A percentile compares a stretch with the other conserved stretches of the same genome.
phyloP scores from a whole-genome alignment of 1,284 basidiomycete species.

The Naganishia liquefaciens region DNA sequence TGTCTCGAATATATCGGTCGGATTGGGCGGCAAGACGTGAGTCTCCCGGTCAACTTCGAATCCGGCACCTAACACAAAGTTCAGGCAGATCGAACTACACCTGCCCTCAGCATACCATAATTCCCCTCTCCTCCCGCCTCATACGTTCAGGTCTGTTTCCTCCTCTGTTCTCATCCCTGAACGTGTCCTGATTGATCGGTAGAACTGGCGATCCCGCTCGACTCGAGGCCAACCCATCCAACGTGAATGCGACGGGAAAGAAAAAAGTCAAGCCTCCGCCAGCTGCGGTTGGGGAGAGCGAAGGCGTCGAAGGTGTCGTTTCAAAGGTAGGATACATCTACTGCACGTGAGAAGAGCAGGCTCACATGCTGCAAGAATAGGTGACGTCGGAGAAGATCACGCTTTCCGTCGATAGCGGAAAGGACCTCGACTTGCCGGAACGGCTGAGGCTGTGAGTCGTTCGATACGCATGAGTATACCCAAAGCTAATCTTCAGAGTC shows the following conservation, averaged over 20 bases:
- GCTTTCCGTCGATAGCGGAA: slow-evolving; percentile 67
- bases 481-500: not conserved
- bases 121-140: slow-evolving; percentile 72
- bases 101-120: slow-evolving; percentile 77
- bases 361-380: not conserved
- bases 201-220: slow-evolving; percentile 78
- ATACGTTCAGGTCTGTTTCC: slow-evolving; percentile 68
- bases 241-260: slow-evolving; percentile 59
- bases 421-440: slow-evolving; percentile 77
- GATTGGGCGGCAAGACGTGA: slow-evolving; percentile 87
- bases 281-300: not conserved
- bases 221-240: slow-evolving; percentile 62
- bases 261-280: slow-evolving; percentile 43
- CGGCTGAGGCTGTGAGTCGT: slow-evolving; percentile 64
- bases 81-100: slow-evolving; percentile 80
- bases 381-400: slow-evolving; percentile 63
- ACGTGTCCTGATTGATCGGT: slow-evolving; percentile 24
- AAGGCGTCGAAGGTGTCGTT: slow-evolving; percentile 69
- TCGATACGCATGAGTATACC: not conserved
- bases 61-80: slow-evolving; percentile 21
- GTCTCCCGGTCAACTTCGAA: not conserved
- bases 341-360: not conserved
- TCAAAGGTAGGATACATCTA: slow-evolving; percentile 66
- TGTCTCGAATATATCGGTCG: slow-evolving; percentile 68
- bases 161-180: not conserved